A percentile compares a stretch with the other conserved stretches of the same genome.
Conservation (phyloP, 257 asterid species). For the Ligustrum vulgare region DNA sequence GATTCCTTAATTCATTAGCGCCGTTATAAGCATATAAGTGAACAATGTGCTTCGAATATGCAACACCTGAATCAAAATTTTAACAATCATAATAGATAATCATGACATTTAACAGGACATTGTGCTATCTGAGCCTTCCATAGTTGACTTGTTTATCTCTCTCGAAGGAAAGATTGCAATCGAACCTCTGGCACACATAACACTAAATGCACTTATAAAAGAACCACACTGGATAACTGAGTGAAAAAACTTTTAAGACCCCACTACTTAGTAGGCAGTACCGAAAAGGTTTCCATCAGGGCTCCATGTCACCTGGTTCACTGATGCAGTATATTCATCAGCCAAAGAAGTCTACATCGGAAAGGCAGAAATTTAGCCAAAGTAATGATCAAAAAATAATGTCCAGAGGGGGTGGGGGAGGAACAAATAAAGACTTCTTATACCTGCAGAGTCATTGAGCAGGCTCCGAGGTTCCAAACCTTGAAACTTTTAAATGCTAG, state of each 20-base stretch:
- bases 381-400: conserved; percentile 4
- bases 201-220: not conserved
- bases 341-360: conserved; percentile 54
- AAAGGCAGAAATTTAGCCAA: conserved; percentile 16
- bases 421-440: conserved; percentile 9
- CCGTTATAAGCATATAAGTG: conserved; percentile 53
- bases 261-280: conserved; percentile 19
- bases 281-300: conserved; percentile 60
- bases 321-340: conserved; percentile 55
- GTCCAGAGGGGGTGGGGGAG: not conserved
- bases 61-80: conserved; percentile 51
- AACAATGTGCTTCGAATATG: conserved; percentile 75
- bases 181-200: conserved; percentile 4
- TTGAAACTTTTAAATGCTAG: conserved; percentile 43
- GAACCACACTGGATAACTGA: conserved; percentile 2
- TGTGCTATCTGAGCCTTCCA: conserved; percentile 5
- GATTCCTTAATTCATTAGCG: conserved; percentile 48
- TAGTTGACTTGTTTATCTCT: not conserved
- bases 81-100: conserved; percentile 17
- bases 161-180: conserved; percentile 8
- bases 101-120: not conserved
- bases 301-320: conserved; percentile 70
- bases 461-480: conserved; percentile 57
- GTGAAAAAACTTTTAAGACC: not conserved
- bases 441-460: conserved; percentile 65